Evolutionary conservation across 2,329 filamentous ascomycete species (phyloP).

Genomic region (Rhinocladiella mackenziei): DNA sequence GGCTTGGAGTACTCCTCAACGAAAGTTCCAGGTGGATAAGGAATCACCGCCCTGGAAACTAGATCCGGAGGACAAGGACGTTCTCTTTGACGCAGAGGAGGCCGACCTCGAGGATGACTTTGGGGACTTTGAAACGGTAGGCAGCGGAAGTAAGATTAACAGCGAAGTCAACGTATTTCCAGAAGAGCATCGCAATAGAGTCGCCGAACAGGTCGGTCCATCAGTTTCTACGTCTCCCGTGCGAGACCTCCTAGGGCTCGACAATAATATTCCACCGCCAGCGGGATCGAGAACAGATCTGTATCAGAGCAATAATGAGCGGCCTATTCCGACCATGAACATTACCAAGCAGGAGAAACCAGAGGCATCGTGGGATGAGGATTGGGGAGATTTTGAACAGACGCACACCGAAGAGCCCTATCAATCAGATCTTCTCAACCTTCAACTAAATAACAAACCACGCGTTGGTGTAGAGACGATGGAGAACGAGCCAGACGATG

Average conservation of each 20-base stretch:
- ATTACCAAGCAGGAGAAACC: no score
- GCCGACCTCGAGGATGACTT: slow-evolving; percentile 50
- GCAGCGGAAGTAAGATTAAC: not conserved
- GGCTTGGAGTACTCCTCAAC: not conserved
- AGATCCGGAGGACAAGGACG: slow-evolving; percentile 38
- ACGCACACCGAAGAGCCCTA: not conserved
- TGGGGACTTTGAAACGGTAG: slow-evolving; percentile 62
- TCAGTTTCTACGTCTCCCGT: no score
- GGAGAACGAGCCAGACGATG: slow-evolving; percentile 41
- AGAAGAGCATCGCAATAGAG: no score
- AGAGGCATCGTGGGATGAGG: slow-evolving; percentile 33
- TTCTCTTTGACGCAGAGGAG: slow-evolving; percentile 65
- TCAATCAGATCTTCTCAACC: not conserved
- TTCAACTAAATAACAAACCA: not conserved
- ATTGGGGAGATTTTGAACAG: slow-evolving; percentile 46
- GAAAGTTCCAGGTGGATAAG: not conserved
- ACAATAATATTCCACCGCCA: no score
- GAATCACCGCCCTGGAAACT: slow-evolving; percentile 18
- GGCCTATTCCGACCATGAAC: no score
- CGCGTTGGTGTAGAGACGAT: not conserved
- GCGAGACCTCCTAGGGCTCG: no score
- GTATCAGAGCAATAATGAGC: no score
- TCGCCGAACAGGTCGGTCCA: no score
- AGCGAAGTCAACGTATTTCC: no score
- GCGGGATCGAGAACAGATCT: no score